Conservation (phyloP, 768 basidiomycete species). For the Ramaria sp. region DNA sequence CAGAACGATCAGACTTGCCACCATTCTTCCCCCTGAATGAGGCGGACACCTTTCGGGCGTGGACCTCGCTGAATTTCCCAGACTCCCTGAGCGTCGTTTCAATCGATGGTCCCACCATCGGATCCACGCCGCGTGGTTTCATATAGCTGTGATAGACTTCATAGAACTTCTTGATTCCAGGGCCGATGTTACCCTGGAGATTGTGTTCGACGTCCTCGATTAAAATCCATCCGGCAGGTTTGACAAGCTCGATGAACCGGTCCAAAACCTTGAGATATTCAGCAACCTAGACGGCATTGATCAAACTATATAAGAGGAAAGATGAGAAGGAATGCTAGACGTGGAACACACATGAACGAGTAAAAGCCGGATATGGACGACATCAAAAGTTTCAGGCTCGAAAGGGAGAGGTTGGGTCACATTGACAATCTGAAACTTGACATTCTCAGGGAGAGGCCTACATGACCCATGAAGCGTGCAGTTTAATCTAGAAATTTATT, state of each 20-base stretch:
- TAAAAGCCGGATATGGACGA: background rate
- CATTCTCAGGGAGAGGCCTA: background rate
- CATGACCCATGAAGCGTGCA: too few relatives aligned
- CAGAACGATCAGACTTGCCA: too few relatives aligned
- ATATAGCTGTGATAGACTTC: too few relatives aligned
- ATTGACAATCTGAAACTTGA: background rate
- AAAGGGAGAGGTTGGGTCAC: background rate
- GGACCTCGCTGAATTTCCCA: too few relatives aligned
- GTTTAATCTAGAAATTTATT: background rate
- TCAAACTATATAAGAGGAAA: too few relatives aligned
- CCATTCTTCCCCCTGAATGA: too few relatives aligned
- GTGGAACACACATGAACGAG: background rate
- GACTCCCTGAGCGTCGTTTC: too few relatives aligned
- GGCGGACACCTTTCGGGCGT: too few relatives aligned
- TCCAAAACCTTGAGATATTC: slow-evolving; percentile 10
- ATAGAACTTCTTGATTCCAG: too few relatives aligned
- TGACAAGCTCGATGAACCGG: slow-evolving; percentile 13
- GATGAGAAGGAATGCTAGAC: background rate
- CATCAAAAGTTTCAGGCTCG: background rate
- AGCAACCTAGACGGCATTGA: slow-evolving; percentile 10
- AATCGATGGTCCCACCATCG: too few relatives aligned
- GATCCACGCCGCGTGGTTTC: too few relatives aligned
- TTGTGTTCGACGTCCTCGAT: slow-evolving; percentile 13
- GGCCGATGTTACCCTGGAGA: background rate
- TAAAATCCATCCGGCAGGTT: slow-evolving; percentile 17